phyloP scores from a whole-genome alignment of 495 filamentous ascomycete species.

The Hyaloscypha hepaticicola region DNA sequence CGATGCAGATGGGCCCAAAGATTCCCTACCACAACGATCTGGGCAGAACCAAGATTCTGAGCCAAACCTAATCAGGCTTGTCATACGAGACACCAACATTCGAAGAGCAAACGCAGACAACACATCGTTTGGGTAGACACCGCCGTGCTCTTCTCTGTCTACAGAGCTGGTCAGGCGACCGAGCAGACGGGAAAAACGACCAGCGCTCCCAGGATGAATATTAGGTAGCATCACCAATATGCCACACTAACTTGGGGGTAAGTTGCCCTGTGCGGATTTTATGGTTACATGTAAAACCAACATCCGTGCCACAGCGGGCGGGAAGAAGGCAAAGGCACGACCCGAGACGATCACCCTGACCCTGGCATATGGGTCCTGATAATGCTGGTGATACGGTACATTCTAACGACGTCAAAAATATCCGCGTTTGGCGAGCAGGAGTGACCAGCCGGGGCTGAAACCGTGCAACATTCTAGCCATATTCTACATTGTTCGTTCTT shows the following conservation, averaged over 20 bases:
- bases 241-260: neutral
- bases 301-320: slow-evolving; percentile 20
- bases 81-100: slow-evolving; percentile 14
- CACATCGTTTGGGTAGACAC: neutral
- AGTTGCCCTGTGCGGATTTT: neutral
- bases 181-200: neutral
- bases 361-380: slow-evolving; percentile 20
- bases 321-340: slow-evolving; percentile 24
- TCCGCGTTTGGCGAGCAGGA: slow-evolving; percentile 18
- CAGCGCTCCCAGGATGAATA: neutral
- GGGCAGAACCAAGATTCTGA: neutral
- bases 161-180: neutral
- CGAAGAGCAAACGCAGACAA: slow-evolving; percentile 7
- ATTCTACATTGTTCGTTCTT: slow-evolving; percentile 5
- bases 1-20: slow-evolving; percentile 12
- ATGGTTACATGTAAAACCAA: slow-evolving; percentile 13
- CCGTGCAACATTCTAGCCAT: neutral
- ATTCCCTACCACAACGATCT: neutral
- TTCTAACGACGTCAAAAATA: slow-evolving; percentile 23
- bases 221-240: neutral
- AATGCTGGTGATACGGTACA: neutral
- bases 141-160: neutral
- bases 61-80: slow-evolving; percentile 2
- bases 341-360: slow-evolving; percentile 26
- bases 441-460: slow-evolving; percentile 5